Conservation (phyloP, 176 grass and related monocot species). For the Elymus sibiricus region DNA sequence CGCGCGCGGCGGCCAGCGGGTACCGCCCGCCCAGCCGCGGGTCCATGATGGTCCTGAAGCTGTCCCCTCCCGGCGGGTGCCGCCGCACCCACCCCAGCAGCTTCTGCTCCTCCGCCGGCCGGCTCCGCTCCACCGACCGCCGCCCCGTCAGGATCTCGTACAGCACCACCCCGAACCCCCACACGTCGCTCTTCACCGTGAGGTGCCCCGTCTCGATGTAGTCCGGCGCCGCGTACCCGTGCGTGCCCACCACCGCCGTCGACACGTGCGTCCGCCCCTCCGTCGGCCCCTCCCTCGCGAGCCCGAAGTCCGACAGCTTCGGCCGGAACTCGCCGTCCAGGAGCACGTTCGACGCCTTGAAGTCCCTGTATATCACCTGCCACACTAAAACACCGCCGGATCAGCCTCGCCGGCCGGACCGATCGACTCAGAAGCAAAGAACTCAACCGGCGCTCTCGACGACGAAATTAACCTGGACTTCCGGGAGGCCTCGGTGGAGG, state of each 20-base stretch:
- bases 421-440: background rate
- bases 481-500: slow-evolving; percentile 65
- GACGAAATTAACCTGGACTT: slow-evolving; percentile 61
- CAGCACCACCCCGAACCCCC: slow-evolving; percentile 85
- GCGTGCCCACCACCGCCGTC: slow-evolving; percentile 83
- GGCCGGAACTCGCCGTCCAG: slow-evolving; percentile 70
- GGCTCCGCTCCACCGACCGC: slow-evolving; percentile 57
- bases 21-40: slow-evolving; percentile 62
- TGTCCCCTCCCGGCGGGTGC: slow-evolving; percentile 41
- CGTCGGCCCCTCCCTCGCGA: slow-evolving; percentile 77
- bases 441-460: background rate
- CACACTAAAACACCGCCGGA: background rate
- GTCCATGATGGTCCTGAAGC: slow-evolving; percentile 70
- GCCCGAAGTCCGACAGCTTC: slow-evolving; percentile 84
- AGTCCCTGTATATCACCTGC: slow-evolving; percentile 93
- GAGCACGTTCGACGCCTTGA: slow-evolving; percentile 86
- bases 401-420: background rate
- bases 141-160: slow-evolving; percentile 87
- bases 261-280: slow-evolving; percentile 75
- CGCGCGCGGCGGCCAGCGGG: slow-evolving; percentile 48
- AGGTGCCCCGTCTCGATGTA: slow-evolving; percentile 94
- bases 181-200: slow-evolving; percentile 79
- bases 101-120: slow-evolving; percentile 64
- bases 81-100: slow-evolving; percentile 67
- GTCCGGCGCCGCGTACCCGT: slow-evolving; percentile 93